Evolutionary conservation across 2,329 filamentous ascomycete species (phyloP).

Genomic region (Phaeosphaeriaceae sp.): DNA sequence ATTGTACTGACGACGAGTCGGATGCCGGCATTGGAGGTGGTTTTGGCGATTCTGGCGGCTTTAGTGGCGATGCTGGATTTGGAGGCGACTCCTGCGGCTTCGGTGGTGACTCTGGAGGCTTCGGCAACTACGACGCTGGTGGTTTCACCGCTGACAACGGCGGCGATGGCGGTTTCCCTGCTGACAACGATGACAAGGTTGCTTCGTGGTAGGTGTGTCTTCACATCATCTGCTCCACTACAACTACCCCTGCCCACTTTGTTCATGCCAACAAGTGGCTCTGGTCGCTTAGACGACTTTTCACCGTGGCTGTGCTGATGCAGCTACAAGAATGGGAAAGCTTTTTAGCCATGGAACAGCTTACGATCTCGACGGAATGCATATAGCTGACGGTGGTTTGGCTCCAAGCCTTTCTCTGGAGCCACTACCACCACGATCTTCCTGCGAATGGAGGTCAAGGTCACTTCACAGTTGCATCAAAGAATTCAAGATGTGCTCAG

Average conservation of each 20-base stretch:
- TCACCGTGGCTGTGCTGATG: not conserved
- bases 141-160: slow-evolving; percentile 11
- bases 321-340: not conserved
- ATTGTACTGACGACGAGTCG: slow-evolving; percentile 54
- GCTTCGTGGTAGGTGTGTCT: slow-evolving; percentile 32
- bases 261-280: not conserved
- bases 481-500: not conserved
- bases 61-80: slow-evolving; percentile 17
- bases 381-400: slow-evolving; percentile 22
- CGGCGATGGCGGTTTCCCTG: slow-evolving; percentile 26
- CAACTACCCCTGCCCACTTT: not conserved
- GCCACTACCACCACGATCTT: slow-evolving; percentile 15
- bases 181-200: slow-evolving; percentile 27
- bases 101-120: slow-evolving; percentile 16
- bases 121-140: slow-evolving; percentile 1
- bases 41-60: slow-evolving; percentile 16
- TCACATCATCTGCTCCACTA: not conserved
- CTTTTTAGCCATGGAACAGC: not conserved
- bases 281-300: not conserved
- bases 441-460: not conserved
- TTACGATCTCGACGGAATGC: slow-evolving; percentile 6
- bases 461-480: not conserved
- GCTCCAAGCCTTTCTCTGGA: slow-evolving; percentile 5
- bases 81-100: slow-evolving; percentile 14
- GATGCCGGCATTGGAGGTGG: slow-evolving; percentile 26